Percentiles rank a stretch among this genome's conserved stretches.
Conservation (phyloP, 139 green algal species). For the Coccomyxa sp. region DNA sequence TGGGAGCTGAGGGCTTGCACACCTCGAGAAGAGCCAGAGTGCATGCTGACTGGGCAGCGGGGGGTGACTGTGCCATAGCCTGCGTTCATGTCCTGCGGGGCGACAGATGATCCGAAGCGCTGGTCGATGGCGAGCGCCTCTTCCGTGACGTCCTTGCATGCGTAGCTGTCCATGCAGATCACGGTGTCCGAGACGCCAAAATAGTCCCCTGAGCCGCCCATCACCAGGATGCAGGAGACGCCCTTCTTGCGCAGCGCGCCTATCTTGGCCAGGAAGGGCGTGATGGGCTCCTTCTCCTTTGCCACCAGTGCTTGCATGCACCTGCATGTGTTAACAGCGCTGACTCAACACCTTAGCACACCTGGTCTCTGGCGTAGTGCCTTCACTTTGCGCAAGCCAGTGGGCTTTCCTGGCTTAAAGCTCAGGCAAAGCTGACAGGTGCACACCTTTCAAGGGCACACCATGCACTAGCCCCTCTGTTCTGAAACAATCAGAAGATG, state of each 20-base stretch:
- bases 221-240: constrained; percentile 51
- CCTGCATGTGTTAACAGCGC: too few relatives aligned
- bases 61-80: not conserved
- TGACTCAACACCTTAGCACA: too few relatives aligned
- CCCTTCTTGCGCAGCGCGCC: constrained; percentile 14
- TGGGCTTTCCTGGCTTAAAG: not conserved
- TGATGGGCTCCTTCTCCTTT: constrained; percentile 62
- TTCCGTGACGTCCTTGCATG: constrained; percentile 37
- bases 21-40: not conserved
- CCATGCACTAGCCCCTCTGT: not conserved
- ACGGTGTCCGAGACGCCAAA: constrained; percentile 58
- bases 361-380: too few relatives aligned
- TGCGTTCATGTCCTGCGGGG: not conserved
- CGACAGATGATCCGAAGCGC: constrained; percentile 9
- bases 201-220: constrained; percentile 64
- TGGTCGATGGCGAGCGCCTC: constrained; percentile 31
- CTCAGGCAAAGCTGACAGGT: not conserved
- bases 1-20: not conserved
- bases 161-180: constrained; percentile 51
- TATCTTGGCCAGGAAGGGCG: constrained; percentile 52
- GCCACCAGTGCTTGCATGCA: constrained; percentile 43
- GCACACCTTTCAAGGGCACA: not conserved
- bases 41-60: not conserved
- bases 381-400: not conserved
- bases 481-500: not conserved